Evolutionary conservation across 345 rosid species (phyloP).

Genomic region (Litchi chinensis): DNA sequence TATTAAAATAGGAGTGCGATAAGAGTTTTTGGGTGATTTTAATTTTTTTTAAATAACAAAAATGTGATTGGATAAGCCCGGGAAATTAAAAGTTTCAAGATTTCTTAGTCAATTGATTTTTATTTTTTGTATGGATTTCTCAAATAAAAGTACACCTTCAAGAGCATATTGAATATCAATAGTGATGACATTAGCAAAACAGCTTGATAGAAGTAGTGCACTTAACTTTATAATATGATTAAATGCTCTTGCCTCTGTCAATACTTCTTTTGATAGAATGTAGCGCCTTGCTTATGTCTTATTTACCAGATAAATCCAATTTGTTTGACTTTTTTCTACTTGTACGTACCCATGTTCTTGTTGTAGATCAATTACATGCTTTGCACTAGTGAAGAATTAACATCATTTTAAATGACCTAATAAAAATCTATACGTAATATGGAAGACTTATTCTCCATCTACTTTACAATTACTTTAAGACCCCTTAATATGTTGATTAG

Average conservation of each 20-base stretch:
- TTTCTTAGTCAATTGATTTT: neutral
- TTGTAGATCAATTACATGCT: neutral
- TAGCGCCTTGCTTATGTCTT: neutral
- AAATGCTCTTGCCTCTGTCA: neutral
- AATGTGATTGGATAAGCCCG: neutral
- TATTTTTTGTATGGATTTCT: neutral
- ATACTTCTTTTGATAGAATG: neutral
- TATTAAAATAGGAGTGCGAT: too few species aligned
- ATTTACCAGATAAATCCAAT: neutral
- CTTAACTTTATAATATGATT: neutral
- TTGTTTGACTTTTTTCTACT: neutral
- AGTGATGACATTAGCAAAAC: neutral
- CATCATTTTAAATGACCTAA: neutral
- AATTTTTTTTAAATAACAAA: neutral
- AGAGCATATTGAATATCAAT: neutral
- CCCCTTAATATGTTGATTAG: neutral
- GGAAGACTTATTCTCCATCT: neutral
- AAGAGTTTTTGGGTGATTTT: too few species aligned
- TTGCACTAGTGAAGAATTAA: neutral
- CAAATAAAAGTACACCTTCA: neutral
- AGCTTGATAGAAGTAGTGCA: neutral
- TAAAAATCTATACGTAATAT: neutral
- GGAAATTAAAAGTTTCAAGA: neutral
- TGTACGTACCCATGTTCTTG: neutral
- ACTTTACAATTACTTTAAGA: neutral